Conservation (phyloP, 164 flowering plant genomes). For the Vitis cinerea region DNA sequence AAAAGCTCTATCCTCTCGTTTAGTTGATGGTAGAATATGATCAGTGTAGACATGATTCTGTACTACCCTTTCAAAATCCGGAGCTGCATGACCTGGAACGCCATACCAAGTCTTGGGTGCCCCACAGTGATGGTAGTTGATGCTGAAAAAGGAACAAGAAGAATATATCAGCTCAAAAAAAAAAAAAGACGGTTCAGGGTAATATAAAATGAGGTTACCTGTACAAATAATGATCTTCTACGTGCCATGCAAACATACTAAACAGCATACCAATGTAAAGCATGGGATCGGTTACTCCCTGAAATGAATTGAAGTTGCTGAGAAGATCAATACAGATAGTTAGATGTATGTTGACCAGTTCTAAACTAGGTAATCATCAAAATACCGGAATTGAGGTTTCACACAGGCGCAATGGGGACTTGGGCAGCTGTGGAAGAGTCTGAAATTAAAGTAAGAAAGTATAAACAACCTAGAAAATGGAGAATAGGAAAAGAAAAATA, state of each 20-base stretch:
- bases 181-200: no score
- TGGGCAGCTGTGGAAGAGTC: constrained; percentile 16
- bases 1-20: constrained; percentile 17
- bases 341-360: no score
- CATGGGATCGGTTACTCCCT: constrained; percentile 21
- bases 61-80: constrained; percentile 21
- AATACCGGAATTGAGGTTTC: constrained; percentile 22
- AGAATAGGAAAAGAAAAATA: no score
- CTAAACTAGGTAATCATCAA: neutral
- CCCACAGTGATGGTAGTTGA: constrained; percentile 32
- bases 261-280: constrained; percentile 27
- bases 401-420: constrained; percentile 22
- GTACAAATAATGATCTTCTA: constrained; percentile 26
- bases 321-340: neutral
- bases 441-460: constrained; percentile 3
- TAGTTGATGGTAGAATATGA: constrained; percentile 1
- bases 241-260: constrained; percentile 28
- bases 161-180: neutral
- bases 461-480: neutral
- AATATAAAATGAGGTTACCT: constrained; percentile 3
- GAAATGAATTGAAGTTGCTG: neutral
- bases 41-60: constrained; percentile 15
- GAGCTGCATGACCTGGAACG: constrained; percentile 22
- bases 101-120: constrained; percentile 38
- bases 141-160: constrained; percentile 11